A percentile compares a stretch with the other conserved stretches of the same genome.
Evolutionary conservation across 176 grass and related monocot genomes (phyloP).

Genomic region (Phoenix dactylifera): DNA sequence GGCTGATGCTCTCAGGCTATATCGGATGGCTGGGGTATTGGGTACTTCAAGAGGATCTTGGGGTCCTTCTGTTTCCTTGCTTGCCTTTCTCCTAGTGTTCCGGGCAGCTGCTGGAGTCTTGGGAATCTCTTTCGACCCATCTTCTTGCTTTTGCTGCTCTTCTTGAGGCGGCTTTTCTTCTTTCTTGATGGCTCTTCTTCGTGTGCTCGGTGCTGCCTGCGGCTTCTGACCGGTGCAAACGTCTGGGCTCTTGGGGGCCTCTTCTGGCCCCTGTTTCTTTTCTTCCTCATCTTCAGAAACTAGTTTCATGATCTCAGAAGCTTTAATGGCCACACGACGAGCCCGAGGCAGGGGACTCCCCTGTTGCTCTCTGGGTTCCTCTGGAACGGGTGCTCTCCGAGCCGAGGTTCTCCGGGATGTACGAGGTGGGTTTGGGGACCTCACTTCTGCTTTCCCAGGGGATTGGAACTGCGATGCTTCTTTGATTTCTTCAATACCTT

Average conservation of each 20-base stretch:
- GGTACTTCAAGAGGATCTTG: slow-evolving; percentile 17
- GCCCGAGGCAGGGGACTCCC: slow-evolving; percentile 7
- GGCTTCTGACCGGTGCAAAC: slow-evolving; percentile 25
- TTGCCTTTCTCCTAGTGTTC: slow-evolving; percentile 5
- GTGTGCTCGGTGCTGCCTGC: slow-evolving; percentile 11
- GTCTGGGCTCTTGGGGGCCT: slow-evolving; percentile 27
- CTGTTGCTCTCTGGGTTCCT: slow-evolving; percentile 10
- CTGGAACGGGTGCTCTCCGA: slow-evolving; percentile 26
- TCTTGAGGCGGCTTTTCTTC: background rate
- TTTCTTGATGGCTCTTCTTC: slow-evolving; percentile 1
- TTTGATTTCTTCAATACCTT: slow-evolving; percentile 35
- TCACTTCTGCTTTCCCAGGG: slow-evolving; percentile 19
- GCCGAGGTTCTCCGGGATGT: slow-evolving; percentile 9
- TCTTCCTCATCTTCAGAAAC: slow-evolving; percentile 31
- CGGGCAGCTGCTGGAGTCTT: slow-evolving; percentile 5
- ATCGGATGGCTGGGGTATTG: slow-evolving; percentile 6
- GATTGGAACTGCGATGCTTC: slow-evolving; percentile 33
- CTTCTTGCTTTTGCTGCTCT: no score
- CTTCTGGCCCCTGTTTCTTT: slow-evolving; percentile 31
- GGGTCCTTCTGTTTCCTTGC: slow-evolving; percentile 4
- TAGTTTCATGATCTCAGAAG: slow-evolving; percentile 37
- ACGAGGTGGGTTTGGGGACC: background rate
- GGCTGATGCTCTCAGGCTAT: background rate
- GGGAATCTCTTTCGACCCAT: slow-evolving; percentile 1
- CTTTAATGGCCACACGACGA: slow-evolving; percentile 19